Conservation (phyloP, 164 flowering plant genomes). For the Magnolia officinalis region DNA sequence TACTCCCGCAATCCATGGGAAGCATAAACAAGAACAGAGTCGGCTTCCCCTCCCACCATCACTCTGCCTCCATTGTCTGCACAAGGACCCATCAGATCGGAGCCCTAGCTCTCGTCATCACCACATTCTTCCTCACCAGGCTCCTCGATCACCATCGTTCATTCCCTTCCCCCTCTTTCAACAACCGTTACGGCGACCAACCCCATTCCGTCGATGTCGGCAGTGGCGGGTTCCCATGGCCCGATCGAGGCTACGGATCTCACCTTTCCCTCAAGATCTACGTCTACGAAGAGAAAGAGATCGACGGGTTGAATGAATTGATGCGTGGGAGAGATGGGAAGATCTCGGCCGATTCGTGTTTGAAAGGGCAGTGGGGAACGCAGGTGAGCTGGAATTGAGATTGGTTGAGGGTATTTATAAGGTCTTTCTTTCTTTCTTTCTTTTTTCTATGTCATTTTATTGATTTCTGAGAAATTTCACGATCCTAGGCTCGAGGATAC, state of each 20-base stretch:
- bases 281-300: conserved; percentile 81
- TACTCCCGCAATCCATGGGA: conserved; percentile 12
- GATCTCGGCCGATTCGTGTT: conserved; percentile 48
- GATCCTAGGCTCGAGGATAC: too few species aligned
- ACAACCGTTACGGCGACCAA: background rate
- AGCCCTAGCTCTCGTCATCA: conserved; percentile 52
- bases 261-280: conserved; percentile 65
- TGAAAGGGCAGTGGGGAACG: conserved; percentile 96
- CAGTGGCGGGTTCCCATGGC: conserved; percentile 38
- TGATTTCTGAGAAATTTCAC: too few species aligned
- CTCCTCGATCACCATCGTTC: conserved; percentile 38
- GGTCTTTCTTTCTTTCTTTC: background rate
- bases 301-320: conserved; percentile 67
- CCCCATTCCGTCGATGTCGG: background rate
- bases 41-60: conserved; percentile 17
- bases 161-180: conserved; percentile 5
- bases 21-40: conserved; percentile 14
- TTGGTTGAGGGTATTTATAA: background rate
- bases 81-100: conserved; percentile 75
- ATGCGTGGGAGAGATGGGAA: conserved; percentile 71
- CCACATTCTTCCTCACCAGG: conserved; percentile 80
- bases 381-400: conserved; percentile 48
- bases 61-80: conserved; percentile 29
- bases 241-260: conserved; percentile 61
- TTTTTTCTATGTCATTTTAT: background rate